Conservation (phyloP, 148 eudicot genomes). For the Arctostaphylos glauca region DNA sequence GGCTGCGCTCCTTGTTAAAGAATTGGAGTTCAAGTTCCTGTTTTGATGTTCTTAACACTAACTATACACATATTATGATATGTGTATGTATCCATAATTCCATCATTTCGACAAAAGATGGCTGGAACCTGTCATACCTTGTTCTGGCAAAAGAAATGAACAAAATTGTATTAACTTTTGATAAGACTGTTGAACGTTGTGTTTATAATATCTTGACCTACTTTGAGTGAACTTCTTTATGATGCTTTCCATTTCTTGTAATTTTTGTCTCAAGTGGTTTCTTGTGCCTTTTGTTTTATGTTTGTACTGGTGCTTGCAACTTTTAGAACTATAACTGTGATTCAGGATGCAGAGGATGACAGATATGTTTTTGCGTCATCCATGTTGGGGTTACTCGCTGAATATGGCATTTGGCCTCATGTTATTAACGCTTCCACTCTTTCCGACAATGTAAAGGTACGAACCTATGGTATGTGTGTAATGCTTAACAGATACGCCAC, state of each 20-base stretch:
- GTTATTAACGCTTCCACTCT: slow-evolving; percentile 71
- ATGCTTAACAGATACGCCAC: neutral
- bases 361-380: slow-evolving; percentile 71
- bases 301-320: neutral
- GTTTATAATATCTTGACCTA: slow-evolving; percentile 7
- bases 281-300: neutral
- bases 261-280: neutral
- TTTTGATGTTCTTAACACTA: neutral
- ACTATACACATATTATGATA: neutral
- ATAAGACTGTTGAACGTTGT: no score
- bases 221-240: neutral
- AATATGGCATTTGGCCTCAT: slow-evolving; percentile 72
- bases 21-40: neutral
- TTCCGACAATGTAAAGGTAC: slow-evolving; percentile 72
- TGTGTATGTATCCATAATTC: neutral
- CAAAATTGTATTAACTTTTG: neutral
- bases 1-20: neutral
- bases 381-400: slow-evolving; percentile 69
- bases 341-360: slow-evolving; percentile 84
- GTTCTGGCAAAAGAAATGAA: neutral
- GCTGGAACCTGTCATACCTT: neutral
- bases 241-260: slow-evolving; percentile 10
- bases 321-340: slow-evolving; percentile 7
- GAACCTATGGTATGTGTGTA: slow-evolving; percentile 5
- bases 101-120: neutral